Evolutionary conservation across 2,329 filamentous ascomycete species (phyloP), one percentile per base, ranked within the genome.

Genomic region (Zarea fungicola): DNA sequence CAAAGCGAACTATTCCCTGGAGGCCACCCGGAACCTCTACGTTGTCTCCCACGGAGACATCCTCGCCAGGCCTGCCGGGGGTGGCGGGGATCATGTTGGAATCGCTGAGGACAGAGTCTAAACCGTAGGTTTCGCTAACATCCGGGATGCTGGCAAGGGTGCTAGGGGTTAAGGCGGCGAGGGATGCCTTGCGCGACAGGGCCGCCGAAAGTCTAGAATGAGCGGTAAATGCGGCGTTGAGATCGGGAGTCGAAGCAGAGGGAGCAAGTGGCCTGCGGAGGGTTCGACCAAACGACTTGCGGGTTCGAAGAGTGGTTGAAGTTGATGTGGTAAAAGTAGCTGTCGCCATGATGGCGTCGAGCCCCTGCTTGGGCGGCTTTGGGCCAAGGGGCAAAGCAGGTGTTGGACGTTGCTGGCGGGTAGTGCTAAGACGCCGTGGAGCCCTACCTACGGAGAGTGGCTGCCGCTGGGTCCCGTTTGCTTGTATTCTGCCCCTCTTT

Each of bases 21-120:
- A 99, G 96, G 65, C 85, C 89, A 35, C 93, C 93, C 2, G 92
- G 91, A 40, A 96, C 92, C 58, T 96, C 91, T 54, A 96, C 92
- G 28, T 76, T 66, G 63, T 96, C 92, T 56, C 92, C 92, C 34
- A 93, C 76, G 55, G 83, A 77, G 52, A 95, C 67, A 53, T 73
- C 63, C 45, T 77, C 75, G 56, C 92, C 72, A 56, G 62, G 69
- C 67, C 76, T 71, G 48, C 71, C 72, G 22, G 80, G 80, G 0
- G 78, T 82, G 45, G 72, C 63, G 26, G 76, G 79, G 43, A 73
- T 69, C 73, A 80, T 80, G 47, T 65, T 75, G 35, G 55, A 51
- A 56, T 61, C 61, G 62, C 53, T 67, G 60, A 65, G 59, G 52
- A 81, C 74, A 50, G 76, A 76, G 63, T 77, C 74, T 60, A 81